A percentile compares a stretch with the other conserved stretches of the same genome.
phyloP scores from a whole-genome alignment of 345 rosid genomes.

The Combretum micranthum region DNA sequence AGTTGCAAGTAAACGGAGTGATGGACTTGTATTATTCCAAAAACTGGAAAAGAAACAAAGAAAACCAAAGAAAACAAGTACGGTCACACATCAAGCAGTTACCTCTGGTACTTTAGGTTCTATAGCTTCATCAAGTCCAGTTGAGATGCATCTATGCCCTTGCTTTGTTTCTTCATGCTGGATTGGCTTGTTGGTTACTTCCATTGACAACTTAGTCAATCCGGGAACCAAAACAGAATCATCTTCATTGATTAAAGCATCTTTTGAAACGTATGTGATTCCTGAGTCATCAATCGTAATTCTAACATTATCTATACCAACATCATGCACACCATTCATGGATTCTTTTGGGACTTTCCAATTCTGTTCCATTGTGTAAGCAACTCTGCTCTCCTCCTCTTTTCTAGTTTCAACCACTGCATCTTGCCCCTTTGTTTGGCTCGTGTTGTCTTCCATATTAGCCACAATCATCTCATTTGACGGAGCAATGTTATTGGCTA shows the following conservation, averaged over 20 bases:
- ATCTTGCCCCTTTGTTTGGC: constrained; percentile 17
- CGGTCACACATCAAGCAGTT: constrained; percentile 34
- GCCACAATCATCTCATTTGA: constrained; percentile 17
- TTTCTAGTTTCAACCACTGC: constrained; percentile 10
- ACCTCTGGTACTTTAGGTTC: constrained; percentile 34
- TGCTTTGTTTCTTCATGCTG: constrained; percentile 13
- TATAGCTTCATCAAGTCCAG: constrained; percentile 24
- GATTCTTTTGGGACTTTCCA: constrained; percentile 5
- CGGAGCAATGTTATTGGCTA: constrained; percentile 8
- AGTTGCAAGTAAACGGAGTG: too few species aligned
- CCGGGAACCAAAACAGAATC: constrained; percentile 68
- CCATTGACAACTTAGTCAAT: constrained; percentile 24
- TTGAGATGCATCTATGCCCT: constrained; percentile 18
- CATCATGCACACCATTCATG: background rate
- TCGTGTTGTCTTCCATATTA: constrained; percentile 30
- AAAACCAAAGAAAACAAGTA: constrained; percentile 11
- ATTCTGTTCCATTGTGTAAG: background rate
- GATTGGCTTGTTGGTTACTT: constrained; percentile 16
- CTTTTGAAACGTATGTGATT: constrained; percentile 17
- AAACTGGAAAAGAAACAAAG: background rate
- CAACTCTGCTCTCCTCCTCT: constrained; percentile 13
- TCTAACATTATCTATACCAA: constrained; percentile 9
- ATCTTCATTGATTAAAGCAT: constrained; percentile 28
- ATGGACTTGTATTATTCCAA: background rate
- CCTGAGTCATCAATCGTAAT: background rate